These are phyloP conservation scores for Ceratocystiopsis minuta DNA, from an alignment of 2,329 filamentous ascomycete genomes.

Conservation along the genomic window DNA sequence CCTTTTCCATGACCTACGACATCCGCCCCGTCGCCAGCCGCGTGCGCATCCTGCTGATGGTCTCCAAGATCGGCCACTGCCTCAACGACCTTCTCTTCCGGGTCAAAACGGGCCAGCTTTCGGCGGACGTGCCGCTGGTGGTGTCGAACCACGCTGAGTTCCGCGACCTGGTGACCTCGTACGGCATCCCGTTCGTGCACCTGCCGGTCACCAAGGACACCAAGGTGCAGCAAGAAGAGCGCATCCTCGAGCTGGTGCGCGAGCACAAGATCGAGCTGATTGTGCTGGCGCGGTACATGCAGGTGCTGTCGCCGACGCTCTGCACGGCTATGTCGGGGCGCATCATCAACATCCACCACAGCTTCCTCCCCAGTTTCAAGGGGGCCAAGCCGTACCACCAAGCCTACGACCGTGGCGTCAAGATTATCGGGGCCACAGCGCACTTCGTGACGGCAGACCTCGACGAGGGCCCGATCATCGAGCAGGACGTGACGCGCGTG, in stretches of 20 bases:
- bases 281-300: slow-evolving; percentile 75
- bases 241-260: slow-evolving; percentile 51
- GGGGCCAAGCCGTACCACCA: slow-evolving; percentile 79
- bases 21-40: slow-evolving; percentile 51
- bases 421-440: slow-evolving; percentile 74
- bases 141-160: slow-evolving; percentile 72
- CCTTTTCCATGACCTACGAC: slow-evolving; percentile 52
- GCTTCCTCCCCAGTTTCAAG: slow-evolving; percentile 75
- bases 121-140: slow-evolving; percentile 58
- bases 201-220: slow-evolving; percentile 65
- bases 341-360: slow-evolving; percentile 88
- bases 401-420: slow-evolving; percentile 70
- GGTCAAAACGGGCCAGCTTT: slow-evolving; percentile 44
- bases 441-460: slow-evolving; percentile 76
- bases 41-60: slow-evolving; percentile 69
- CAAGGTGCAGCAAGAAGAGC: slow-evolving; percentile 53
- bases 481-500: slow-evolving; percentile 62
- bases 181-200: slow-evolving; percentile 65
- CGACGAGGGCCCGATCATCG: slow-evolving; percentile 76
- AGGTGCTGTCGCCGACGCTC: slow-evolving; percentile 57
- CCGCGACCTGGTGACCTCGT: slow-evolving; percentile 46
- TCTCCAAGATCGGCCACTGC: slow-evolving; percentile 77
- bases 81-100: slow-evolving; percentile 52
- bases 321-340: slow-evolving; percentile 65
- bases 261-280: slow-evolving; percentile 59